These are phyloP conservation scores for Neurospora sp. DNA, from an alignment of 495 filamentous ascomycete genomes.

Conservation along the genomic window DNA sequence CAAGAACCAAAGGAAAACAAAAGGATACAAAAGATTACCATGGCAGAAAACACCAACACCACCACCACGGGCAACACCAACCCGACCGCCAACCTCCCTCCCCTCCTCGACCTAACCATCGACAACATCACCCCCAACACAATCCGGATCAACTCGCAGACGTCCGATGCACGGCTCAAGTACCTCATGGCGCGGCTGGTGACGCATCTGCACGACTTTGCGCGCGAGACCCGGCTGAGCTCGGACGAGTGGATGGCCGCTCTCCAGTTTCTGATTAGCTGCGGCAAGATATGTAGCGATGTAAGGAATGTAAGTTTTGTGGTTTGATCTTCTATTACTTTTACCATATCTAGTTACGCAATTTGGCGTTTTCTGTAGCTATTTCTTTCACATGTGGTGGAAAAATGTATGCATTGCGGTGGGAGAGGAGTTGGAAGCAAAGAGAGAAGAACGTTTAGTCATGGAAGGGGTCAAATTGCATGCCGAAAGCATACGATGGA, in stretches of 20 bases:
- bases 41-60: background rate
- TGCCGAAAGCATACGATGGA: too few relatives aligned
- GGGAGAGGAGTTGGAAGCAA: background rate
- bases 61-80: background rate
- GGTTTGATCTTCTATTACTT: background rate
- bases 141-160: slow-evolving; percentile 62
- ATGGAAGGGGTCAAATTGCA: background rate
- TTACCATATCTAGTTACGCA: background rate
- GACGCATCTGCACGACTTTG: slow-evolving; percentile 74
- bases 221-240: slow-evolving; percentile 69
- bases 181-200: slow-evolving; percentile 67
- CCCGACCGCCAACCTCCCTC: slow-evolving; percentile 16
- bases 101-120: slow-evolving; percentile 60
- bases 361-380: background rate
- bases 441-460: background rate
- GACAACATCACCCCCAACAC: slow-evolving; percentile 80
- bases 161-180: slow-evolving; percentile 51
- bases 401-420: background rate
- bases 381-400: background rate
- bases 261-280: slow-evolving; percentile 57
- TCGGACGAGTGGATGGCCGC: slow-evolving; percentile 72
- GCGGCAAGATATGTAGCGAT: slow-evolving; percentile 63
- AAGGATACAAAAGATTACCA: background rate
- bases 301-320: slow-evolving; percentile 38
- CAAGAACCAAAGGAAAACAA: background rate